These are phyloP conservation scores for Endogone sp. DNA, from an alignment of 192 early-diverging fungal genomes.

Conservation along the genomic window DNA sequence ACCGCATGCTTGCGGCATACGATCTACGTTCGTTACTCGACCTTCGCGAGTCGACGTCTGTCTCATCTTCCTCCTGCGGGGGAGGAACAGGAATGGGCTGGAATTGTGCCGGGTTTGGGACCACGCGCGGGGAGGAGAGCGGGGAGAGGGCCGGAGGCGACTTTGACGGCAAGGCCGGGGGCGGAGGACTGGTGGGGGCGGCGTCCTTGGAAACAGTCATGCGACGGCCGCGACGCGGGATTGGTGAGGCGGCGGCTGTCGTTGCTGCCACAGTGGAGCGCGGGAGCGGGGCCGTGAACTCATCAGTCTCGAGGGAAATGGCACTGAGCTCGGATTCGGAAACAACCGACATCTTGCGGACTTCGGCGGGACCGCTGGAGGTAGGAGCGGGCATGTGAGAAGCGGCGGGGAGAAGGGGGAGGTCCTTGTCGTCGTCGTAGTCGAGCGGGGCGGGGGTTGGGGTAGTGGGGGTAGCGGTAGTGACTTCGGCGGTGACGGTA, in stretches of 20 bases:
- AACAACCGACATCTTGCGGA: slow-evolving; percentile 1
- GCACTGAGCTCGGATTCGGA: slow-evolving; percentile 26
- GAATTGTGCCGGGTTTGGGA: neutral
- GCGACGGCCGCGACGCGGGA: neutral
- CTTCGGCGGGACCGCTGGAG: too few relatives aligned
- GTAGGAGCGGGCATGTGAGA: too few relatives aligned
- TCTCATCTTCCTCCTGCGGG: too few relatives aligned
- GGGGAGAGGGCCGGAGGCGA: slow-evolving; percentile 20
- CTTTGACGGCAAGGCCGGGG: slow-evolving; percentile 19
- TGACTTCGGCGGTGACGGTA: slow-evolving; percentile 25
- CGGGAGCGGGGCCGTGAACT: neutral
- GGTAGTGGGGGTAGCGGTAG: slow-evolving; percentile 3
- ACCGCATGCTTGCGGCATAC: slow-evolving; percentile 14
- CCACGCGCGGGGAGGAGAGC: slow-evolving; percentile 3
- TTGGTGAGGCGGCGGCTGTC: slow-evolving; percentile 1
- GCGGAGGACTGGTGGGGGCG: slow-evolving; percentile 19
- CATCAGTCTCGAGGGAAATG: slow-evolving; percentile 8
- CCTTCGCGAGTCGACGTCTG: slow-evolving; percentile 3
- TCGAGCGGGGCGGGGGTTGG: slow-evolving; percentile 4
- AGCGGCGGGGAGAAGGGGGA: too few relatives aligned
- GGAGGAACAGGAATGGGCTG: slow-evolving; percentile 10
- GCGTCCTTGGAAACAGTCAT: neutral
- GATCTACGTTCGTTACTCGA: slow-evolving; percentile 5
- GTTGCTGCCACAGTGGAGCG: neutral
- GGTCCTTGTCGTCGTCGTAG: neutral